Evolutionary conservation across 2,329 filamentous ascomycete species (phyloP), one percentile per base, ranked within the genome.

Genomic region (Epichloe typhina): DNA sequence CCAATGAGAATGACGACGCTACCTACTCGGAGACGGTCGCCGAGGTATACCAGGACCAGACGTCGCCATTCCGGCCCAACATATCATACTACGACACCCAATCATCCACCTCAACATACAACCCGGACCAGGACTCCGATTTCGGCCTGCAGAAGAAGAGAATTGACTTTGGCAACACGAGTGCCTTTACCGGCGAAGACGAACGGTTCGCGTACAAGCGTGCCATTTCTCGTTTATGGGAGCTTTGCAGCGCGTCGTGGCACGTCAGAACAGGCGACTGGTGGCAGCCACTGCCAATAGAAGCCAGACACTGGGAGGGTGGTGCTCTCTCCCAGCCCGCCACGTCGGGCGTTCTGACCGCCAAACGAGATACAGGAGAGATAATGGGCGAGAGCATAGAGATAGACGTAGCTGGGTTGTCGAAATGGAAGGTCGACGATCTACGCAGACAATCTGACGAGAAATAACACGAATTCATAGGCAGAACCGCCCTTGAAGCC

Each of bases 201-300:
- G 86, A 91, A 64, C 73, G 80, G 12, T 93, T 93, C 62, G 86
- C 86, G 0, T 90, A 88, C 58, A 87, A 87, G 65, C 74, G 87
- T 23, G 87, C 86, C 2, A 74, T 80, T 42, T 87, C 83, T 56
- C 72, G 87, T n/a, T 69, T 93, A 3, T 93, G 86, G 86, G 86
- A 93, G 67, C 80, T 93, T 62, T 91, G 86, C 64, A 80, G 84
- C 17, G 72, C 71, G 38, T 71, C 76, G 54, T 91, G 86, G 86
- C 87, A 88, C 69, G 73, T 74, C 3, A 69, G 84, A 45, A 70
- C 67, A 4, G 77, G 75, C 4, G 67, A 72, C 6, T 90, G 86
- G 85, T 90, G 86, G 85, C 75, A 75, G 54, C 86, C 86, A 3
- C 61, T 89, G 39, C 76, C 81, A 0, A 55, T 63, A 0, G 79